Percentiles rank a stretch among this genome's conserved stretches.
Conservation (phyloP, 2,329 filamentous ascomycete genomes). For the Penicillium glabrum region DNA sequence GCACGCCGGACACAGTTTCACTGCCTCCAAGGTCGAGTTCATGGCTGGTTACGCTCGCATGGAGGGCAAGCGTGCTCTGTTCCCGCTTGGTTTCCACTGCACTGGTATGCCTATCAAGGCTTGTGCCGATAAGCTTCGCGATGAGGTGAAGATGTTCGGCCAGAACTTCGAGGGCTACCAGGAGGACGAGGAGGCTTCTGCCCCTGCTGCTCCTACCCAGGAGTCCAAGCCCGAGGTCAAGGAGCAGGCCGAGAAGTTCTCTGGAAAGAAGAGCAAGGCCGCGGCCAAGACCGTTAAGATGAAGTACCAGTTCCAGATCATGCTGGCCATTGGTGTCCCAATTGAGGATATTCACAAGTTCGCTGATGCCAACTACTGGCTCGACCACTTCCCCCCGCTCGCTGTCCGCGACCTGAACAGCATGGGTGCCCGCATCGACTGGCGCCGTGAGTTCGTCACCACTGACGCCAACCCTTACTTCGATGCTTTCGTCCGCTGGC, state of each 20-base stretch:
- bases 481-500: constrained; percentile 93
- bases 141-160: constrained; percentile 87
- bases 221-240: constrained; percentile 62
- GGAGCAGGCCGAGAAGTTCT: constrained; percentile 88
- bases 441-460: constrained; percentile 88
- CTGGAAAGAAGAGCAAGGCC: constrained; percentile 88
- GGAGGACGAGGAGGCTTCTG: constrained; percentile 57
- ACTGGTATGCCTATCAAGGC: constrained; percentile 99
- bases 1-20: constrained; percentile 91
- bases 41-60: constrained; percentile 81
- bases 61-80: constrained; percentile 83
- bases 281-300: constrained; percentile 85
- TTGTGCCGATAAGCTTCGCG: constrained; percentile 88
- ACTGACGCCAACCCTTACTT: constrained; percentile 97
- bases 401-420: constrained; percentile 75
- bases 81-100: constrained; percentile 92
- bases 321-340: constrained; percentile 86
- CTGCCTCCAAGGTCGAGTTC: constrained; percentile 91
- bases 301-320: constrained; percentile 96
- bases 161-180: constrained; percentile 78
- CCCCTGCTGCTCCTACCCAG: constrained; percentile 54
- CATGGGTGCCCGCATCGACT: constrained; percentile 86
- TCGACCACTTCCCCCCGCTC: constrained; percentile 84
- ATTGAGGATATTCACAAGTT: constrained; percentile 89
- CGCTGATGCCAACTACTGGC: constrained; percentile 87